Evolutionary conservation across 1,284 basidiomycete genomes (phyloP), one percentile per base, ranked within the genome.

Genomic region (Boletus holoroseus): DNA sequence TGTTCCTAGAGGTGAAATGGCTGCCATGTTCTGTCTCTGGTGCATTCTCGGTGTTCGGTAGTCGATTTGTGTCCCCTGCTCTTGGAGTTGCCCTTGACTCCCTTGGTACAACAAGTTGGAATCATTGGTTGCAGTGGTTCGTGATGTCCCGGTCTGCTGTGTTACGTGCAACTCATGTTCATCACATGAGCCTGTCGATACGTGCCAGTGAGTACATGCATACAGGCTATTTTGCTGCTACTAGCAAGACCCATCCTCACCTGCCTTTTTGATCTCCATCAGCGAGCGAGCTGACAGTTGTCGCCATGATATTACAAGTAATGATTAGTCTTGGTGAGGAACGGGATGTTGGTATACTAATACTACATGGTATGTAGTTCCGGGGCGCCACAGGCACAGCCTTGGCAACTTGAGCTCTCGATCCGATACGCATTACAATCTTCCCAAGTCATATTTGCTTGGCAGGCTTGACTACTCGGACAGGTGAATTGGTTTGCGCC

Each of bases 51-150:
- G 62, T 68, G 20, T 79, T 78, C 47, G 74, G 73, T 3, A 62
- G 62, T 13, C 67, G 74, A 32, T 77, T 74, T 35, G 73, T 77
- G 31, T 78, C 78, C 24, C 76, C 76, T 16, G 74, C 75, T 0
- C 65, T 79, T 16, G 11, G 5, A 7, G 7, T 31, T 18, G 43
- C 3, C 18, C 8, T 42, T 61, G 42, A 54, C 38, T 5, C 4
- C 2, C 7, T 22, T 44, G 1, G 13, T 32, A 16, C 24, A n/a
- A 40, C 38, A 77, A 76, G 73, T 0, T 73, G 76, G 75, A 77
- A 75, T 61, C 77, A 79, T 54, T 79, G 76, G 73, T 60, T 78
- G n/a, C 76, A 77, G 59, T 78, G 78, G 74, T 76, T 15, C 45
- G 66, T 58, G 5, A 30, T 35, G n/a, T 48, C 38, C 31, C 15